Percentiles rank a stretch among this genome's conserved stretches.
phyloP scores from a whole-genome alignment of 805 yeast species.

The Cyberlindnera misumaiensis region DNA sequence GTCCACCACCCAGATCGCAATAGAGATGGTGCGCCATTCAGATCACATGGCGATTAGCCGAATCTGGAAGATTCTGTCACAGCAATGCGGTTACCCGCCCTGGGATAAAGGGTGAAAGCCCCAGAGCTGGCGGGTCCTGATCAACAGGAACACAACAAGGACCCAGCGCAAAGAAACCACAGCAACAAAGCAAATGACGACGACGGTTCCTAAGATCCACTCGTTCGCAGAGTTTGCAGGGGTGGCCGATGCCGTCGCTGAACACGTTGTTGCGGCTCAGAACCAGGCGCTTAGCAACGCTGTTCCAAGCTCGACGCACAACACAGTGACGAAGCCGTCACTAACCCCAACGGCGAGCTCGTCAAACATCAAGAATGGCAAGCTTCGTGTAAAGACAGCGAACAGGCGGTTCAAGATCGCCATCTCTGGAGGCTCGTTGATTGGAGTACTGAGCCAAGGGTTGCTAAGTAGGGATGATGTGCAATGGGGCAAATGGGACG shows the following conservation, averaged over 20 bases:
- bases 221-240: slow-evolving; percentile 86
- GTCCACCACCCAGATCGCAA: no score
- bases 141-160: not conserved
- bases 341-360: not conserved
- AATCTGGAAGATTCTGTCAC: no score
- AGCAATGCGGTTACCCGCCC: no score
- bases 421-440: slow-evolving; percentile 86
- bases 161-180: not conserved
- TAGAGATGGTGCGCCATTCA: no score
- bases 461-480: slow-evolving; percentile 68
- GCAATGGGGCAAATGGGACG: slow-evolving; percentile 92
- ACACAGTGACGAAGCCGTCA: slow-evolving; percentile 11
- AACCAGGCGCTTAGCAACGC: slow-evolving; percentile 36
- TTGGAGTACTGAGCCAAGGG: slow-evolving; percentile 83
- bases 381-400: slow-evolving; percentile 26
- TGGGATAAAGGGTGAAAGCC: no score
- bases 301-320: slow-evolving; percentile 7
- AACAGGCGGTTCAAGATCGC: slow-evolving; percentile 80
- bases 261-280: slow-evolving; percentile 86
- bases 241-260: slow-evolving; percentile 96
- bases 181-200: slow-evolving; percentile 50
- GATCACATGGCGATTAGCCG: no score
- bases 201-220: slow-evolving; percentile 89
- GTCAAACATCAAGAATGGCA: slow-evolving; percentile 2
- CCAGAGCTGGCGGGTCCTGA: not conserved